Evolutionary conservation across 148 eudicot genomes (phyloP).

Genomic region (Fallopia convolvulus): DNA sequence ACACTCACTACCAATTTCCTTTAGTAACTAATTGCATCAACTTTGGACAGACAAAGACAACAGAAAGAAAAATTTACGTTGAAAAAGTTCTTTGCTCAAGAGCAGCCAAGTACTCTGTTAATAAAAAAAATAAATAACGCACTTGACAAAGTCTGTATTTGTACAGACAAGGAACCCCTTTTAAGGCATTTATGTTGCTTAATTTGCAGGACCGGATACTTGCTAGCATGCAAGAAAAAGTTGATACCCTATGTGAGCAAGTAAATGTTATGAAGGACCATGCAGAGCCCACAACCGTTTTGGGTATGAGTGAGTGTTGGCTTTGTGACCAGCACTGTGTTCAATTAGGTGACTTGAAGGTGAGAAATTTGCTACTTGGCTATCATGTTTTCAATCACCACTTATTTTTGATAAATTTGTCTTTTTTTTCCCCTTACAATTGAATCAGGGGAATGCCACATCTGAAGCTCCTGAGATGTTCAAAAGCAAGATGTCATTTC

Average conservation of each 20-base stretch:
- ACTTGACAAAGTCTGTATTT: background rate
- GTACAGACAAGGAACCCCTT: background rate
- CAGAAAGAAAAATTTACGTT: background rate
- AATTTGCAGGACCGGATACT: conserved; percentile 65
- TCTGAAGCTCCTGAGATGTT: conserved; percentile 30
- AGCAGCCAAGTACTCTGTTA: background rate
- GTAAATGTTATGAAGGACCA: conserved; percentile 54
- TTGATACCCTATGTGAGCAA: conserved; percentile 69
- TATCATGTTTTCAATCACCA: background rate
- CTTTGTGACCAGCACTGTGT: conserved; percentile 54
- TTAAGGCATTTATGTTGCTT: background rate
- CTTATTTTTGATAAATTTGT: background rate
- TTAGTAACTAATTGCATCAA: background rate
- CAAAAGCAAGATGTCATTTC: conserved; percentile 23
- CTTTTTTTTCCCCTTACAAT: background rate
- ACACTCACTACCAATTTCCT: background rate
- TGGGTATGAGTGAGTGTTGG: conserved; percentile 37
- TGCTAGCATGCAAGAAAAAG: conserved; percentile 75
- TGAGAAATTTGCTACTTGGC: conserved; percentile 12
- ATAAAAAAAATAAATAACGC: background rate
- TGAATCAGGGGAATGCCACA: conserved; percentile 29
- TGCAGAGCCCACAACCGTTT: conserved; percentile 22
- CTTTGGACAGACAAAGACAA: background rate
- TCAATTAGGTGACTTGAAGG: conserved; percentile 27
- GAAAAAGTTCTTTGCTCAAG: background rate